Evolutionary conservation across 2,329 filamentous ascomycete genomes (phyloP).

Genomic region (Tolypocladium paradoxum): DNA sequence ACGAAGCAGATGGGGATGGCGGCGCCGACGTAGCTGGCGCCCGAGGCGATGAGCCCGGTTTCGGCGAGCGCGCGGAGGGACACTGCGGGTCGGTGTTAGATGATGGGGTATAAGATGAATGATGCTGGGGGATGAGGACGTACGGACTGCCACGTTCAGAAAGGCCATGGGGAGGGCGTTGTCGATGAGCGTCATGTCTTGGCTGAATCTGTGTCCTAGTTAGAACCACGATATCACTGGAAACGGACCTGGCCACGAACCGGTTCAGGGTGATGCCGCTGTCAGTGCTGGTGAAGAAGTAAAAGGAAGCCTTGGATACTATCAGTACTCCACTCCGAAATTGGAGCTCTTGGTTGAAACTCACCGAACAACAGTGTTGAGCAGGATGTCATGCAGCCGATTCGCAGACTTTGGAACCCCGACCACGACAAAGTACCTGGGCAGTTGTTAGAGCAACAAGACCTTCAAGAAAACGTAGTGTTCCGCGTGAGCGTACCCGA

Average conservation of each 20-base stretch:
- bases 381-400: neutral
- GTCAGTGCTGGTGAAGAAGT: neutral
- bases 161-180: neutral
- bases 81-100: neutral
- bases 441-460: neutral
- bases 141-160: neutral
- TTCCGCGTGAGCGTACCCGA: neutral
- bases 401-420: neutral
- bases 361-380: neutral
- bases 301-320: neutral
- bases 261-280: neutral
- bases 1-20: constrained; percentile 30
- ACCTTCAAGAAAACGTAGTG: neutral
- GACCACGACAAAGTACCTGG: neutral
- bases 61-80: constrained; percentile 12
- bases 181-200: neutral
- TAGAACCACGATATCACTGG: neutral
- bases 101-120: too few relatives aligned
- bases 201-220: neutral
- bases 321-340: neutral
- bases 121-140: neutral
- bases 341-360: neutral
- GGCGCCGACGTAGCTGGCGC: constrained; percentile 19
- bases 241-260: neutral
- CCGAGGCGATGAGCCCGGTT: constrained; percentile 13